phyloP scores from a whole-genome alignment of 805 yeast species.

The Candida multigemmis region DNA sequence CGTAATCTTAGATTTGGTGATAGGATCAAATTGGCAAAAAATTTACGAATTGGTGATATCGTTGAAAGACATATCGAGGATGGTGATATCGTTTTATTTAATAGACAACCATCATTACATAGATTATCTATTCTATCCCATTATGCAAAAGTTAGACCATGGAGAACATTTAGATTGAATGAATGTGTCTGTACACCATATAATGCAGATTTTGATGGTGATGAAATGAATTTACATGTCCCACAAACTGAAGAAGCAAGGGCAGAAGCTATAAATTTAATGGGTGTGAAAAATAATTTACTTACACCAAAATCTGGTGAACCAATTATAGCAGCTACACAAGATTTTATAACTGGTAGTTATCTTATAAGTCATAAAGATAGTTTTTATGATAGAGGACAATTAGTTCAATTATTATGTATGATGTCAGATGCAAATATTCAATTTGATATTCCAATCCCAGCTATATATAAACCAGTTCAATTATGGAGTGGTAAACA shows the following conservation, averaged over 20 bases:
- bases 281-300: constrained; percentile 95
- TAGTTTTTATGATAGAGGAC: constrained; percentile 81
- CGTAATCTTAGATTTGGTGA: constrained; percentile 88
- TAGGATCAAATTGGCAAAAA: constrained; percentile 64
- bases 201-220: constrained; percentile 99
- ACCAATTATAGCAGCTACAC: constrained; percentile 99
- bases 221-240: constrained; percentile 97
- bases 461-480: constrained; percentile 83
- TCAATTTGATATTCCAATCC: constrained; percentile 93
- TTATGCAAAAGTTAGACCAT: constrained; percentile 91
- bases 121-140: constrained; percentile 90
- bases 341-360: constrained; percentile 97
- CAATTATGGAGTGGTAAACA: constrained; percentile 97
- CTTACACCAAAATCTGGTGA: constrained; percentile 97
- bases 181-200: constrained; percentile 99
- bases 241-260: constrained; percentile 99
- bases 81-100: constrained; percentile 91
- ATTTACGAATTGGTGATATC: constrained; percentile 77
- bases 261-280: constrained; percentile 95
- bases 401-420: constrained; percentile 70
- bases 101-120: constrained; percentile 96
- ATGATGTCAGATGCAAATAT: constrained; percentile 93
- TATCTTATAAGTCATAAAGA: constrained; percentile 89
- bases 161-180: constrained; percentile 95
- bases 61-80: constrained; percentile 97